A percentile compares a stretch with the other conserved stretches of the same genome.
Evolutionary conservation across 1,139 yeast genomes (phyloP).

Genomic region (Kodamaea fungicola): DNA sequence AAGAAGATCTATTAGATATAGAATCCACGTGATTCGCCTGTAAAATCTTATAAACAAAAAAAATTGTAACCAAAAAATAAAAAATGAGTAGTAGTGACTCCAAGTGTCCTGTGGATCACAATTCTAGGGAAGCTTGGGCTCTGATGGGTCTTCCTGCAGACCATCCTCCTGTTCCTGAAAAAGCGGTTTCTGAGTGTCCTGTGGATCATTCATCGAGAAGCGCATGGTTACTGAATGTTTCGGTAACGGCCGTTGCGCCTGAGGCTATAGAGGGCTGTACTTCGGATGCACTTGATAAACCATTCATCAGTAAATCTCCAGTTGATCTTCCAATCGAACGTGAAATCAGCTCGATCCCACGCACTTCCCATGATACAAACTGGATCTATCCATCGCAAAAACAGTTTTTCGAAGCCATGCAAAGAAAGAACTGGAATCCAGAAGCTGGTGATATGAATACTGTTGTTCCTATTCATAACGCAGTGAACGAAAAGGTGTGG

Average conservation of each 20-base stretch:
- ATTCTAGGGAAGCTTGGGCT: constrained; percentile 59
- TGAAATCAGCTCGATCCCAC: constrained; percentile 79
- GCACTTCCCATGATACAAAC: constrained; percentile 60
- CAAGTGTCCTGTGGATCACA: constrained; percentile 67
- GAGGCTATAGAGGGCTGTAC: constrained; percentile 50
- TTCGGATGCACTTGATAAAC: constrained; percentile 27
- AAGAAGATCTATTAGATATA: constrained; percentile 72
- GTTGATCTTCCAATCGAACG: constrained; percentile 60
- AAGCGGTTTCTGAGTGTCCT: constrained; percentile 19
- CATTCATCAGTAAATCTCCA: constrained; percentile 10
- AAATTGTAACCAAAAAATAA: constrained; percentile 67
- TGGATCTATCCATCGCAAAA: constrained; percentile 97
- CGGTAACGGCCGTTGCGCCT: constrained; percentile 26
- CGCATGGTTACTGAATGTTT: constrained; percentile 24
- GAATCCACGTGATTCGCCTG: too few species aligned
- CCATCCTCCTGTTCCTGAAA: not conserved
- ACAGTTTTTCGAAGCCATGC: constrained; percentile 93
- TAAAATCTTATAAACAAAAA: too few species aligned
- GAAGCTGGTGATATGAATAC: constrained; percentile 78
- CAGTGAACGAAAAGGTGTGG: constrained; percentile 95
- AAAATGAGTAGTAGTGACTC: constrained; percentile 59
- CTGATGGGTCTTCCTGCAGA: constrained; percentile 5
- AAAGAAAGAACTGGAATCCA: constrained; percentile 86
- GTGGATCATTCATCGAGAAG: constrained; percentile 22
- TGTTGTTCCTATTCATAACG: constrained; percentile 90